phyloP scores from a whole-genome alignment of 2,329 filamentous ascomycete genomes.

The Fusarium sp. region DNA sequence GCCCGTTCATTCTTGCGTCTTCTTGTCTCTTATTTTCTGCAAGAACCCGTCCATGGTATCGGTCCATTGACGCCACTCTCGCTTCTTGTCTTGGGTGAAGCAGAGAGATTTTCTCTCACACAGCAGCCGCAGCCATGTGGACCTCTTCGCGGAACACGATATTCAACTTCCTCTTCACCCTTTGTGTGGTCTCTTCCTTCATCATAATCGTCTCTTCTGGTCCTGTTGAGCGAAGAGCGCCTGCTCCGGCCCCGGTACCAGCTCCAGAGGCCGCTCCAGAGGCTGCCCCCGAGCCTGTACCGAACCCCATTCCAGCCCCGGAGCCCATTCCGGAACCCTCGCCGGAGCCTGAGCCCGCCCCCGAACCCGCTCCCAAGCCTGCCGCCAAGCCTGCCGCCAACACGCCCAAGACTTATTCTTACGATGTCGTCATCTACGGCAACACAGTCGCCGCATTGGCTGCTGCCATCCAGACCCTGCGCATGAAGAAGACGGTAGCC shows the following conservation, averaged over 20 bases:
- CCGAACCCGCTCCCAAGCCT: neutral
- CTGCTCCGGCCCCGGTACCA: neutral
- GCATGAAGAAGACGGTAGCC: conserved; percentile 36
- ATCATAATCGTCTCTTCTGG: conserved; percentile 24
- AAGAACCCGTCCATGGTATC: neutral
- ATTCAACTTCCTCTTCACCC: conserved; percentile 19
- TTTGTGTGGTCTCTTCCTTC: conserved; percentile 31
- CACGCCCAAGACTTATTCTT: conserved; percentile 4
- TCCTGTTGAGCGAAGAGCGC: conserved; percentile 12
- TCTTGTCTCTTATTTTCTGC: neutral
- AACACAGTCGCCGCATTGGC: conserved; percentile 38
- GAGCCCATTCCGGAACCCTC: neutral
- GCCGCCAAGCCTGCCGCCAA: neutral
- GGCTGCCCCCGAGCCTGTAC: neutral
- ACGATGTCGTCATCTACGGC: conserved; percentile 40
- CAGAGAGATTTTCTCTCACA: neutral
- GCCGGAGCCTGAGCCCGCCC: neutral
- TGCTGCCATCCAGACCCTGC: conserved; percentile 31
- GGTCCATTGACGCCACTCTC: neutral
- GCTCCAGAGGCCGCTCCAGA: neutral
- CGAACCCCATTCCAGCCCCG: neutral
- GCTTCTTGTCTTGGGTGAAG: neutral
- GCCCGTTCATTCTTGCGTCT: neutral
- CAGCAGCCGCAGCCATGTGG: neutral
- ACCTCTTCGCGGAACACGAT: neutral